These are phyloP conservation scores for Sporothrix inflata DNA, from an alignment of 2,329 filamentous ascomycete genomes.

Conservation along the genomic window DNA sequence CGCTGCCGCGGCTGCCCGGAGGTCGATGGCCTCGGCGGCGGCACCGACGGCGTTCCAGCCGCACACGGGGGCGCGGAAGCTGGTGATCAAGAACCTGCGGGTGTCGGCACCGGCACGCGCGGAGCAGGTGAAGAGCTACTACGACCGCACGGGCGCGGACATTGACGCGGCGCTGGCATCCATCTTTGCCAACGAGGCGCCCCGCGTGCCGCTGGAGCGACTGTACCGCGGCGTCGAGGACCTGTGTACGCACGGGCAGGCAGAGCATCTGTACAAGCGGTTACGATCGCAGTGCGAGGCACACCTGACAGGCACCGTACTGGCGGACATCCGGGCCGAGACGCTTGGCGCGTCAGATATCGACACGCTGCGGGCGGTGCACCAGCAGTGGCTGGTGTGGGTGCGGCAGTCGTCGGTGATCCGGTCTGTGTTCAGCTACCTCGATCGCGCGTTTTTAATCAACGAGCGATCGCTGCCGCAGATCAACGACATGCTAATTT, in stretches of 20 bases:
- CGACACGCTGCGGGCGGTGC: slow-evolving; percentile 61
- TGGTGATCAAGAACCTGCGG: slow-evolving; percentile 92
- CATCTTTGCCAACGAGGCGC: slow-evolving; percentile 69
- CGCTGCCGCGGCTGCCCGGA: slow-evolving; percentile 7
- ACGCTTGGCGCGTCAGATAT: slow-evolving; percentile 59
- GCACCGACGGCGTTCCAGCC: slow-evolving; percentile 62
- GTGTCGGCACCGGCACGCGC: slow-evolving; percentile 49
- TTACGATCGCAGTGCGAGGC: slow-evolving; percentile 67
- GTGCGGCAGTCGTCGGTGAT: slow-evolving; percentile 76
- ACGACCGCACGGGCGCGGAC: slow-evolving; percentile 73
- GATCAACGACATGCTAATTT: slow-evolving; percentile 79
- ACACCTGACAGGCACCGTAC: slow-evolving; percentile 67
- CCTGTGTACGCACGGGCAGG: slow-evolving; percentile 77
- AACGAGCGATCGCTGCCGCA: slow-evolving; percentile 69
- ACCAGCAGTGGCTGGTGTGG: slow-evolving; percentile 74
- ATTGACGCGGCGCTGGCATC: slow-evolving; percentile 72
- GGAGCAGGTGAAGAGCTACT: slow-evolving; percentile 74
- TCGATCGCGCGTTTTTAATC: slow-evolving; percentile 87
- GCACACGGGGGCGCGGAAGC: slow-evolving; percentile 76
- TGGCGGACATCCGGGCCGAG: slow-evolving; percentile 56
- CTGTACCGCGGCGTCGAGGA: slow-evolving; percentile 92
- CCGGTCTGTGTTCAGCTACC: slow-evolving; percentile 88
- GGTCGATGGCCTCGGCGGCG: slow-evolving; percentile 30
- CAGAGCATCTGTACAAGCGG: slow-evolving; percentile 67
- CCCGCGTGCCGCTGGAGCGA: slow-evolving; percentile 78